Conservation (phyloP, 192 early-diverging fungal species). For the Geranomyces variabilis region DNA sequence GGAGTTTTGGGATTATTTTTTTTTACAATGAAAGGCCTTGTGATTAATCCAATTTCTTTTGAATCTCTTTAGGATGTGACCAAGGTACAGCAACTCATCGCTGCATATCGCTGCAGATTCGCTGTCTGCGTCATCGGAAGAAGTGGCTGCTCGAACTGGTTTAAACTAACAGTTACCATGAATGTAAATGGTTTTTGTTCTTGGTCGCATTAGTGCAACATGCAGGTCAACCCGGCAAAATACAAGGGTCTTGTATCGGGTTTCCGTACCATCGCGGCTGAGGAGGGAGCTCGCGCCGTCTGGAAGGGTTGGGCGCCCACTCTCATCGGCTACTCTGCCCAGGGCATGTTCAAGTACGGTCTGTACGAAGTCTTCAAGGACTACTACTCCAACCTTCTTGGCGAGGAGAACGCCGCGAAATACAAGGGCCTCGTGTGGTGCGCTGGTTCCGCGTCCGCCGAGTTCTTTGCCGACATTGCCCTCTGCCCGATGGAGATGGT, state of each 20-base stretch:
- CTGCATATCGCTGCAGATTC: too few relatives aligned
- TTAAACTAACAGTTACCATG: too few relatives aligned
- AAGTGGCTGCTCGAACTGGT: too few relatives aligned
- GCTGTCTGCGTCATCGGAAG: too few relatives aligned
- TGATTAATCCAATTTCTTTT: not conserved
- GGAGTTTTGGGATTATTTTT: not conserved
- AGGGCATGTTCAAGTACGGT: slow-evolving; percentile 88
- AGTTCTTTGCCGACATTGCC: slow-evolving; percentile 79
- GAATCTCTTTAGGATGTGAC: not conserved
- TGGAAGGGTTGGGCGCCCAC: slow-evolving; percentile 78
- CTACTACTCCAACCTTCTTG: slow-evolving; percentile 59
- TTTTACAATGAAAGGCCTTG: not conserved
- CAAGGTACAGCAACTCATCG: not conserved
- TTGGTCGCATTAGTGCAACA: slow-evolving; percentile 27
- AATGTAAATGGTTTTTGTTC: too few relatives aligned
- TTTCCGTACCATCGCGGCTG: slow-evolving; percentile 50
- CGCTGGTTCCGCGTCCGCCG: slow-evolving; percentile 75
- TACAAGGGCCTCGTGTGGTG: slow-evolving; percentile 76
- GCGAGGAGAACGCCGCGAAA: slow-evolving; percentile 65
- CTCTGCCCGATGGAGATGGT: slow-evolving; percentile 86
- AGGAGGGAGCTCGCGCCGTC: slow-evolving; percentile 73
- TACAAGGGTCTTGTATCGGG: slow-evolving; percentile 47
- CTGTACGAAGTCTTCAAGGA: slow-evolving; percentile 91
- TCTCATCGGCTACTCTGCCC: slow-evolving; percentile 79
- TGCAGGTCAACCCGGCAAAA: slow-evolving; percentile 43